Conservation (phyloP, 352 stramenopile genomes). For the Lagenidium giganteum region DNA sequence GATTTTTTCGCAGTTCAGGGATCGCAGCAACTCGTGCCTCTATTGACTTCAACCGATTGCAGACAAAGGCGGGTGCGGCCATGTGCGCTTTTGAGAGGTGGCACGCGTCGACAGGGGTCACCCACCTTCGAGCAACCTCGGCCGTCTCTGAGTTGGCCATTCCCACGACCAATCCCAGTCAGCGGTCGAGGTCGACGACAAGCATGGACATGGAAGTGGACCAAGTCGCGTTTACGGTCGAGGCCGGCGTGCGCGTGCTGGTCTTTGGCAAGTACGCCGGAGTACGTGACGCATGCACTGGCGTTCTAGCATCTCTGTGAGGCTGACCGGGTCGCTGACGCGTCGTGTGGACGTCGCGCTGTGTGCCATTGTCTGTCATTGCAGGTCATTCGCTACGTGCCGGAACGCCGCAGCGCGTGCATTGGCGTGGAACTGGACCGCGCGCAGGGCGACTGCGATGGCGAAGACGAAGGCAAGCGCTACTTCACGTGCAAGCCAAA, state of each 20-base stretch:
- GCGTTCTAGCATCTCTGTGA: constrained; percentile 1
- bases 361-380: background rate
- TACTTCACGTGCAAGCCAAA: constrained; percentile 73
- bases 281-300: constrained; percentile 27
- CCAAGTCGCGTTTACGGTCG: constrained; percentile 11
- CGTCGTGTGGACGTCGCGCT: background rate
- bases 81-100: no score
- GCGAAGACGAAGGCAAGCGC: constrained; percentile 43
- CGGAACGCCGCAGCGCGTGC: constrained; percentile 25
- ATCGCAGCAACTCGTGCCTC: no score
- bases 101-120: no score
- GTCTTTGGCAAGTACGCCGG: constrained; percentile 64
- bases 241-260: constrained; percentile 30
- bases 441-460: constrained; percentile 63
- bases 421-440: constrained; percentile 80
- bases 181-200: no score
- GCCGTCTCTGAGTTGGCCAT: no score
- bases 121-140: no score
- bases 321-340: background rate
- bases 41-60: no score
- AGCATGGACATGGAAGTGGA: constrained; percentile 4
- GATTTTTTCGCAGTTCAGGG: no score
- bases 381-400: constrained; percentile 48
- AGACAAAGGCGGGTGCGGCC: no score
- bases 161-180: no score